A percentile compares a stretch with the other conserved stretches of the same genome.
Evolutionary conservation across 305 asterid genomes (phyloP).

Genomic region (Fraxinus angustifolia): DNA sequence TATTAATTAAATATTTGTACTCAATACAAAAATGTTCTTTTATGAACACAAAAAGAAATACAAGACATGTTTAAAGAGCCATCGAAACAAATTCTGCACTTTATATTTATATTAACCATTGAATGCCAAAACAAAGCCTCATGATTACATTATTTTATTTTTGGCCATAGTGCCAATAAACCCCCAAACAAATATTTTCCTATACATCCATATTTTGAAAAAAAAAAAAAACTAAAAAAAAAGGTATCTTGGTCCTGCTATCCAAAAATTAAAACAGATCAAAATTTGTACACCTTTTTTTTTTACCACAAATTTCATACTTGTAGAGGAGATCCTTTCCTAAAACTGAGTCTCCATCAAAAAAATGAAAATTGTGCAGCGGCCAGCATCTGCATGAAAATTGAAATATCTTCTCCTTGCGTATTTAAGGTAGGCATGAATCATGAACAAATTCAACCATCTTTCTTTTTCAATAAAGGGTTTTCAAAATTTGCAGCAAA

Average conservation of each 20-base stretch:
- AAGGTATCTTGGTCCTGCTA: too few species aligned
- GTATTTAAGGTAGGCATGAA: neutral
- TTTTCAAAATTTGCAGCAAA: neutral
- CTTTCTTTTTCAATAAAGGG: neutral
- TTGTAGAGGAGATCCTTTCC: neutral
- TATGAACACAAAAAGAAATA: too few species aligned
- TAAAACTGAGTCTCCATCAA: slow-evolving; percentile 26
- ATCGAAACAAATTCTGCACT: neutral
- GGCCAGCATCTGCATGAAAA: neutral
- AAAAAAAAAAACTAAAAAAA: neutral
- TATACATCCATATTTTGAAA: neutral
- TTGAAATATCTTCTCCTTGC: neutral
- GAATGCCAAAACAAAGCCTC: neutral
- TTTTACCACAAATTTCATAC: neutral
- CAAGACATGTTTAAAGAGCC: neutral
- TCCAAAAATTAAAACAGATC: too few species aligned
- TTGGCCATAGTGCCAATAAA: neutral
- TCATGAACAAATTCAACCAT: neutral
- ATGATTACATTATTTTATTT: neutral
- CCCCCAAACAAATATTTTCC: neutral
- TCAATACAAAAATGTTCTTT: neutral
- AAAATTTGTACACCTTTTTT: neutral
- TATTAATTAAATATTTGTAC: too few species aligned
- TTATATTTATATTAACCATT: neutral
- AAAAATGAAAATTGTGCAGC: neutral